A percentile compares a stretch with the other conserved stretches of the same genome.
phyloP scores from a whole-genome alignment of 2,329 filamentous ascomycete species.

The Magnaporthales sp. region DNA sequence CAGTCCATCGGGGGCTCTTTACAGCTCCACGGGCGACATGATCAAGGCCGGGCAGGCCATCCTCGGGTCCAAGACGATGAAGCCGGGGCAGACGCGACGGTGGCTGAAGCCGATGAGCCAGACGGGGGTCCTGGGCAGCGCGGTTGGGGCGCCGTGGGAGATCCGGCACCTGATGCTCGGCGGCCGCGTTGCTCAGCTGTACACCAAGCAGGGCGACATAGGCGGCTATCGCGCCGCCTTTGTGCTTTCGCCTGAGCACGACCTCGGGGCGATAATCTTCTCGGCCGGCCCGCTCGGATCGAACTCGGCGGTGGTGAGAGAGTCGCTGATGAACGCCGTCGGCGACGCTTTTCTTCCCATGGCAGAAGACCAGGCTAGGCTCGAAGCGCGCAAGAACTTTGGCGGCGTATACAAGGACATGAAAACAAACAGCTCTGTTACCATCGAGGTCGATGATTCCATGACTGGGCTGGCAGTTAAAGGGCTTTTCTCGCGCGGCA shows the following conservation, averaged over 20 bases:
- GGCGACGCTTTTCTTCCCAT: slow-evolving; percentile 23
- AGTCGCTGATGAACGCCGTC: not conserved
- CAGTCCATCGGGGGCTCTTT: slow-evolving; percentile 15
- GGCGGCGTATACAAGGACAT: slow-evolving; percentile 28
- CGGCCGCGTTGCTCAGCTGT: slow-evolving; percentile 33
- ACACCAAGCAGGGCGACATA: slow-evolving; percentile 36
- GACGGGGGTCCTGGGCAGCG: slow-evolving; percentile 26
- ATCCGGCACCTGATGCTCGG: slow-evolving; percentile 30
- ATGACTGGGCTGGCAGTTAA: not conserved
- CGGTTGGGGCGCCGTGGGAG: slow-evolving; percentile 38
- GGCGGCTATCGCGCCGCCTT: slow-evolving; percentile 30
- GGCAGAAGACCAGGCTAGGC: slow-evolving; percentile 29
- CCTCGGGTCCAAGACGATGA: slow-evolving; percentile 30
- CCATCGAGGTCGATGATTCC: not conserved
- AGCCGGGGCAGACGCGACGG: slow-evolving; percentile 25
- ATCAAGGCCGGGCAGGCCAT: slow-evolving; percentile 31
- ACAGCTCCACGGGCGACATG: slow-evolving; percentile 33
- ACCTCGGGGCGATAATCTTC: slow-evolving; percentile 31
- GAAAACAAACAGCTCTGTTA: slow-evolving; percentile 18
- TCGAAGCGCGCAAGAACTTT: slow-evolving; percentile 21
- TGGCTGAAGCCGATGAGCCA: slow-evolving; percentile 35
- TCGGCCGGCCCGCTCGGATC: slow-evolving; percentile 16
- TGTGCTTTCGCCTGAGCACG: slow-evolving; percentile 36
- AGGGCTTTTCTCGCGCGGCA: not conserved
- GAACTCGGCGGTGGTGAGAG: not conserved